Base-by-base conservation (phyloP, 805 yeast genomes). In the Yamadazyma nakazawae region DNA sequence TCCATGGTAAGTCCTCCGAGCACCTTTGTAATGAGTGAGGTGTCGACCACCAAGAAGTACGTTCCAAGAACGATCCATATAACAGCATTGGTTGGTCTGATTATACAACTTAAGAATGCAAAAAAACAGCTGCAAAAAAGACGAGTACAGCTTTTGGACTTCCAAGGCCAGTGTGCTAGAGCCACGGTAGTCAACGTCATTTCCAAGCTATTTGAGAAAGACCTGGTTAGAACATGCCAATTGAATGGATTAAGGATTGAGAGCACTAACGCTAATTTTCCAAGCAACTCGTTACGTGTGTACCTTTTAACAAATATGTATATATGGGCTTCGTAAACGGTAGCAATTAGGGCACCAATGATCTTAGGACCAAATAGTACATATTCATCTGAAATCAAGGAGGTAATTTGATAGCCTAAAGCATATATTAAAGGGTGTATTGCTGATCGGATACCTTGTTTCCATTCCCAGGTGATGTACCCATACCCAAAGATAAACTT, bases 391-490 rank as follows among this genome's bases (percentile, higher is more conserved):
- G 58, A 41, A 2, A 52, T 31, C 14, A 42, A 8, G 6, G 56
- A 74, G 72, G 13, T 76, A 1, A 58, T 3, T 44, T 58, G 53
- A 53, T 71, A 72, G 0, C 68, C 74, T 0, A 60, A 45, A 1
- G 81, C 80, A 59, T 87, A 89, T 1, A 92, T 45, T 37, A 84
- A 65, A 0, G 99, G 97, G 55, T 90, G 92, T 0, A 85, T 63
- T 45, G 87, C 84, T 9, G 96, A 84, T 49, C 99, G 67, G 4
- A 94, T 66, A 0, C 82, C 84, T 40, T 74, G 70, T 19, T 67
- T 61, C 99, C 99, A 94, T 65, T 94, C 99, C 99, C 99, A 94
- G 0, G 98, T 89, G 32, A 81, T 60, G 55, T 80, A 79, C 0
- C 99, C 99, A 52, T 83, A 84, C 1, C 94, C 91, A 61, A 74